Evolutionary conservation across 805 yeast species (phyloP).

Genomic region (Scheffersomyces lignosus): DNA sequence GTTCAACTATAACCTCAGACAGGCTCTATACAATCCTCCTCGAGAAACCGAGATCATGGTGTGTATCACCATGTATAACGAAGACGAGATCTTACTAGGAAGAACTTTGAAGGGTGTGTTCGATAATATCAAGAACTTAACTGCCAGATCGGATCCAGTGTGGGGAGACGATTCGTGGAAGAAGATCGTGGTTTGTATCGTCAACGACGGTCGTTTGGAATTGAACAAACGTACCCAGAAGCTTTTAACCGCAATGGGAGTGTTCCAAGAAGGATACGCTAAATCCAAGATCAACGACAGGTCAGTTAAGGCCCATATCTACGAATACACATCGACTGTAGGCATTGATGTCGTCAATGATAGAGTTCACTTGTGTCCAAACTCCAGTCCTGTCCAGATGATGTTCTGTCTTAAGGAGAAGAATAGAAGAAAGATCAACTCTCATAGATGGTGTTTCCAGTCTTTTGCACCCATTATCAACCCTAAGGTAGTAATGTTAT

Average conservation of each 20-base stretch:
- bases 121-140: slow-evolving; percentile 77
- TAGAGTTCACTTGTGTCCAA: slow-evolving; percentile 66
- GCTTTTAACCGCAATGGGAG: slow-evolving; percentile 81
- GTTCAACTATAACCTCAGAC: slow-evolving; percentile 78
- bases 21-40: slow-evolving; percentile 72
- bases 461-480: slow-evolving; percentile 81
- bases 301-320: slow-evolving; percentile 81
- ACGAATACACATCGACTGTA: slow-evolving; percentile 90
- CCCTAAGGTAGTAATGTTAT: slow-evolving; percentile 78
- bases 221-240: slow-evolving; percentile 78
- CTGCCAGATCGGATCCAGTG: slow-evolving; percentile 59
- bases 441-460: slow-evolving; percentile 96
- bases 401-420: slow-evolving; percentile 87
- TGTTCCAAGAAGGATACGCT: slow-evolving; percentile 94
- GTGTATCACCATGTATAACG: slow-evolving; percentile 67
- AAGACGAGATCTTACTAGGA: slow-evolving; percentile 60
- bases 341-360: slow-evolving; percentile 73
- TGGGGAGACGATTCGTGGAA: slow-evolving; percentile 99
- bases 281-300: slow-evolving; percentile 83
- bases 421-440: slow-evolving; percentile 86
- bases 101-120: slow-evolving; percentile 67
- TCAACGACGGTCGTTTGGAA: slow-evolving; percentile 89
- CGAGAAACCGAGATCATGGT: slow-evolving; percentile 76
- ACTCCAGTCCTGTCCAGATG: slow-evolving; percentile 78
- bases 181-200: slow-evolving; percentile 83